Base-by-base conservation (phyloP, 768 basidiomycete genomes). In the Rhizopogon sp. region DNA sequence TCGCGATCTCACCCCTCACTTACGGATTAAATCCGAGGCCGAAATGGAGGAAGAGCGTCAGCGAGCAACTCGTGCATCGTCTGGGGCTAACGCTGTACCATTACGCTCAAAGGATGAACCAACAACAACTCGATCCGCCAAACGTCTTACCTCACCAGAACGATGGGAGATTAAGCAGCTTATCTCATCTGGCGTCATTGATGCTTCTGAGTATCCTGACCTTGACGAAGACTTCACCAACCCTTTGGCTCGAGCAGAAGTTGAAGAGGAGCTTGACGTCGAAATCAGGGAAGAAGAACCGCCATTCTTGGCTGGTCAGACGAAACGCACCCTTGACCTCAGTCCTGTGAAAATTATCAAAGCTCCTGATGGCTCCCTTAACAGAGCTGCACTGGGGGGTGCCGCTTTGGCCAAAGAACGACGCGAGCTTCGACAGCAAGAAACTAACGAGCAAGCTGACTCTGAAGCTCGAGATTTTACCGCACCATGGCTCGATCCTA, bases 131-230 rank as follows among this genome's bases (percentile, higher is more conserved):
- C 83, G 85, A 33, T 90, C 88, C 2, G 92, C 93, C 0, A 94
- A 93, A 65, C 82, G 96, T 14, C 75, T 98, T 55, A 95, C 95
- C 1, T 94, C 91, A 6, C 97, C 97, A 1, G 97, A 99, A 70
- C 85, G 97, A 29, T 99, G 97, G 94, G 97, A 99, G 75, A 95
- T 99, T 72, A 98, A 98, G 71, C 97, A 98, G 68, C 83, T 99
- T 54, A 97, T 98, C 53, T 90, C 97, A 1, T 97, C 94, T 31
- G 97, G 97, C 42, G 90, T 86, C 14, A 81, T 98, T 53, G 85
- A 87, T 59, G 88, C 95, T 10, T 88, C 94, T 4, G 97, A 98
- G 68, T 96, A 95, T 64, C 94, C 93, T 2, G 91, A 96, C 31
- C 76, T 97, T 50, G 91, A 95, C 59, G 93, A 94, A 62, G 91